Conservation (phyloP, 495 filamentous ascomycete genomes). For the Xylaria intraflava region DNA sequence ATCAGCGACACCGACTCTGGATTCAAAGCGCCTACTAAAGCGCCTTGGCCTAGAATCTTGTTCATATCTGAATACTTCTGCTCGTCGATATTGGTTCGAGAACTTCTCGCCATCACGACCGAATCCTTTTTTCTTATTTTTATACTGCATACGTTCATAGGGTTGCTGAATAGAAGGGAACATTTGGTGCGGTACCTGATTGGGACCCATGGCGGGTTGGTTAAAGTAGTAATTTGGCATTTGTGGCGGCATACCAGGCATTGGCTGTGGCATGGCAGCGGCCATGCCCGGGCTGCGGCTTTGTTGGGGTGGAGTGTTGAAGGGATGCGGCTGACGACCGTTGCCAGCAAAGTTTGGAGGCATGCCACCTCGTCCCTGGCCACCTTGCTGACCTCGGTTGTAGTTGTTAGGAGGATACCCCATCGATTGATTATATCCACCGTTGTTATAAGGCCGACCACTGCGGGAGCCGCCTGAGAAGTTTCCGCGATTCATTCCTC, state of each 20-base stretch:
- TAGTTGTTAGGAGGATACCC: constrained; percentile 57
- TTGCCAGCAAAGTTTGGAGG: constrained; percentile 50
- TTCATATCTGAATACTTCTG: constrained; percentile 26
- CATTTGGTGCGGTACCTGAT: constrained; percentile 58
- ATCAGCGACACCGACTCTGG: constrained; percentile 15
- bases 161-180: constrained; percentile 40
- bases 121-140: constrained; percentile 35
- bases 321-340: constrained; percentile 16
- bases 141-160: constrained; percentile 20
- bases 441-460: constrained; percentile 63
- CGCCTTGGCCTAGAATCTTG: constrained; percentile 27
- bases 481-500: constrained; percentile 31
- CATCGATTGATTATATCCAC: constrained; percentile 57
- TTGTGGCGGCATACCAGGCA: constrained; percentile 57
- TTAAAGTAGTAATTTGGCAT: constrained; percentile 52
- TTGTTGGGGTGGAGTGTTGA: constrained; percentile 22
- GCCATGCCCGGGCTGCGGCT: constrained; percentile 67
- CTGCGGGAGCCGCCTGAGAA: constrained; percentile 53
- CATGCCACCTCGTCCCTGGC: constrained; percentile 63
- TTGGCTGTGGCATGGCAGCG: constrained; percentile 54
- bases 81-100: constrained; percentile 30
- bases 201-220: constrained; percentile 49
- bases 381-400: constrained; percentile 51
- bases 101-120: constrained; percentile 41
- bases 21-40: constrained; percentile 37